Evolutionary conservation across 164 flowering plant species (phyloP), one percentile per base, ranked within the genome.

Genomic region (Santalum album): DNA sequence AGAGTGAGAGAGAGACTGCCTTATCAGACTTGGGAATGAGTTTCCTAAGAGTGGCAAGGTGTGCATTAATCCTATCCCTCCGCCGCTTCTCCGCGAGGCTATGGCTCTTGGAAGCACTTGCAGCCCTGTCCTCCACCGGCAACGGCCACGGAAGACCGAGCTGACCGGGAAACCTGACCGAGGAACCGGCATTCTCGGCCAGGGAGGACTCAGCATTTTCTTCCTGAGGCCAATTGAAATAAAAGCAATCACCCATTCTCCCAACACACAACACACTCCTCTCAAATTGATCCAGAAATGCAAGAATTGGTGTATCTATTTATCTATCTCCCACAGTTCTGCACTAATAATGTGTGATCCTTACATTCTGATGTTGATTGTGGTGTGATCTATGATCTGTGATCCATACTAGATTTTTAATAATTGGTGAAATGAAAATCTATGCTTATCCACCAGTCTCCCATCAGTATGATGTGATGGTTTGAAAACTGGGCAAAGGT

Each of bases 61-160:
- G 89, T 2, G 77, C 65, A 68, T 87, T 87, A 34, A 84, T 84
- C 54, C 88, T 69, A 57, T 84, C 88, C 35, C 95, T 57, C 7
- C 95, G 83, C 14, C 96, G 65, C 67, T 82, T 87, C 75, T 87
- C 96, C 0, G 96, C 91, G 49, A 74, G 78, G 65, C 91, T 78
- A 43, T 87, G 96, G 69, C 82, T 87, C 60, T 64, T 75, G 23
- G 87, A 80, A 43, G 69, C 64, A 21, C 56, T 20, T 0, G 67
- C 61, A 19, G 71, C 56, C 55, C 60, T 57, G 0, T 62, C 79
- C 29, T 70, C 68, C 24, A 32, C 24, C 1, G 75, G 63, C 21
- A 18, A 2, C 21, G 11, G 21, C 49, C 61, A 67, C 12, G 70
- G 49, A 58, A 77, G 69, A 15, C 15, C 17, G 32, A 54, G 46